Evolutionary conservation across 306 rosid genomes (phyloP).

Genomic region (Vigna trinervia): DNA sequence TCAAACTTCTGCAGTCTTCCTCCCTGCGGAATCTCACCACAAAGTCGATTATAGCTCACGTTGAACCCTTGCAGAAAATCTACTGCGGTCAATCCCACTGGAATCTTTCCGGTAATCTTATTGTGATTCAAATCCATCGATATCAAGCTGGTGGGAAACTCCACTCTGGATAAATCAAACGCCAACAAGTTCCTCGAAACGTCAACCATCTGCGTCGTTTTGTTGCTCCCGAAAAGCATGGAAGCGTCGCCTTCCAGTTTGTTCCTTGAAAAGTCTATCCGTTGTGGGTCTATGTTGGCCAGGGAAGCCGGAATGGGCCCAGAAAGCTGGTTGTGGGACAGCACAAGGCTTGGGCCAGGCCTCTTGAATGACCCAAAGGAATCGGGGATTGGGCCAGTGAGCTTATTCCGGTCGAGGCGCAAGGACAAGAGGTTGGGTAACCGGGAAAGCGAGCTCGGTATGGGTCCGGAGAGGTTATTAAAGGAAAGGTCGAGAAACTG

Average conservation of each 20-base stretch:
- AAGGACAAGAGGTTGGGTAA: conserved; percentile 44
- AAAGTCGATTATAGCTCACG: conserved; percentile 73
- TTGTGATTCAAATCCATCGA: conserved; percentile 70
- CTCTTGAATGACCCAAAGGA: conserved; percentile 55
- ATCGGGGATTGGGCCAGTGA: conserved; percentile 54
- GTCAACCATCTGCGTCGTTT: conserved; percentile 52
- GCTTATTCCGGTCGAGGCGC: conserved; percentile 57
- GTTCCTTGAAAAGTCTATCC: conserved; percentile 66
- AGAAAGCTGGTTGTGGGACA: conserved; percentile 62
- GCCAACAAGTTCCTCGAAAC: conserved; percentile 65
- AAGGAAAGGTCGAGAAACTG: conserved; percentile 53
- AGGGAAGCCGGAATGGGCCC: conserved; percentile 64
- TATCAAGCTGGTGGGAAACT: conserved; percentile 53
- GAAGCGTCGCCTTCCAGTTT: conserved; percentile 76
- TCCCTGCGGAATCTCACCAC: conserved; percentile 71
- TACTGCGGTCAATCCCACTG: conserved; percentile 50
- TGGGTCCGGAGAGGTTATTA: conserved; percentile 61
- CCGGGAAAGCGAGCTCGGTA: conserved; percentile 69
- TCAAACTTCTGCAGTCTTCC: conserved; percentile 70
- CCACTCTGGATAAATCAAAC: conserved; percentile 58
- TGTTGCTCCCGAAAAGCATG: conserved; percentile 58
- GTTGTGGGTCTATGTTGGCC: conserved; percentile 36
- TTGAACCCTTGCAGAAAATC: conserved; percentile 54
- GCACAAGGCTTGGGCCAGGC: conserved; percentile 32
- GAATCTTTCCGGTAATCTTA: conserved; percentile 60